Evolutionary conservation across 148 eudicot genomes (phyloP).

Genomic region (Nepenthes mirabilis): DNA sequence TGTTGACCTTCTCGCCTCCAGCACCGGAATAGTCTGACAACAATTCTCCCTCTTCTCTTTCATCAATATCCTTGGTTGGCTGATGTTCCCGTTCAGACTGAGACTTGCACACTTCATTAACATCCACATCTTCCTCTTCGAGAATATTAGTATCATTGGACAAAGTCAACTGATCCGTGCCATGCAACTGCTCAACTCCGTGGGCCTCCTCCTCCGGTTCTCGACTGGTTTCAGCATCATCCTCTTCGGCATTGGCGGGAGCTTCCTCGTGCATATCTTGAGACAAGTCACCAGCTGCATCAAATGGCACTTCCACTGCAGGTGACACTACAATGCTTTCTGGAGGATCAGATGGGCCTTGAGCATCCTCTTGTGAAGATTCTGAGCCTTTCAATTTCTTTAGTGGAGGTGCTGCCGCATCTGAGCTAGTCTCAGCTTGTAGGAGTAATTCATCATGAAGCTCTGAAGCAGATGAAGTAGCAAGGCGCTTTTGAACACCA

Average conservation of each 20-base stretch:
- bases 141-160: conserved; percentile 25
- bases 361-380: conserved; percentile 27
- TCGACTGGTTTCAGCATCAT: conserved; percentile 26
- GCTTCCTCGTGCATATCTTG: conserved; percentile 34
- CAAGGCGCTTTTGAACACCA: conserved; percentile 50
- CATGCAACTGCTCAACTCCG: conserved; percentile 11
- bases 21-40: conserved; percentile 37
- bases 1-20: conserved; percentile 21
- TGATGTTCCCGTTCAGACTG: conserved; percentile 29
- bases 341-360: conserved; percentile 14
- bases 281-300: conserved; percentile 26
- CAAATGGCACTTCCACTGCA: conserved; percentile 20
- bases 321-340: conserved; percentile 30
- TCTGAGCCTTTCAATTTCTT: conserved; percentile 64
- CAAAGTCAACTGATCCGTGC: conserved; percentile 18
- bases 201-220: conserved; percentile 33
- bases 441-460: conserved; percentile 29
- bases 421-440: conserved; percentile 24
- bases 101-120: conserved; percentile 24
- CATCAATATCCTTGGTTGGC: conserved; percentile 26
- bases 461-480: conserved; percentile 46
- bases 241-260: conserved; percentile 26
- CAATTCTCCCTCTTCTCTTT: conserved; percentile 78
- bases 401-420: conserved; percentile 23
- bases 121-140: conserved; percentile 35